Base-by-base conservation (phyloP, 345 rosid species). In the Anacardium occidentale region DNA sequence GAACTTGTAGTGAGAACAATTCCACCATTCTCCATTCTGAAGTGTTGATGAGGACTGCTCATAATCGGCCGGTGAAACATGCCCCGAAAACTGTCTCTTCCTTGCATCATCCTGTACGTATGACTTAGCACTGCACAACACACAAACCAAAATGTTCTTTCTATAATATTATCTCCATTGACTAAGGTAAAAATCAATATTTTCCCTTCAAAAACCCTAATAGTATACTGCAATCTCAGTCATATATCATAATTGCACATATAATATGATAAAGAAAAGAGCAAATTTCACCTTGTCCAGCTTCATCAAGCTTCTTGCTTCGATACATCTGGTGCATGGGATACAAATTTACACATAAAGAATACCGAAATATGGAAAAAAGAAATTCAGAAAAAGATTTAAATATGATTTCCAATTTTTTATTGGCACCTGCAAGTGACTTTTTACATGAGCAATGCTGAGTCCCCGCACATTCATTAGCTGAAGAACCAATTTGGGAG, bases 381-480 rank as follows among this genome's bases (percentile, higher is more conserved):
- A 8, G 26, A 18, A 37, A 68, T 47, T 29, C 34, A 56, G 8
- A 64, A 21, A 72, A 13, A 34, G 18, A 54, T 37, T n/a, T 45
- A 25, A 32, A 47, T 32, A 14, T 47, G 2, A 12, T 50, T 25
- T 12, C 7, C 42, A 37, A 24, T 20, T 3, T 12, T 12, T 20
- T 3, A 25, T 4, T 53, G 21, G 40, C 25, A 93, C 98, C 95
- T 93, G 98, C 80, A 91, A 82, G 72, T 93, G 97, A 87, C 98
- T 93, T 83, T 91, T 93, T 24, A 93, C 95, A 78, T 93, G 97
- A 18, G 98, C 90, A 82, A 93, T 93, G 85, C 92, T 89, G 10
- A 93, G 84, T 73, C 97, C 98, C 74, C 81, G 83, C 48, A 88
- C 85, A 82, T 93, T 93, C 97, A 91, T 93, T 77, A 91, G 66